These are phyloP conservation scores for Malus hybrid DNA, from an alignment of 331 rosid genomes.

Conservation along the genomic window DNA sequence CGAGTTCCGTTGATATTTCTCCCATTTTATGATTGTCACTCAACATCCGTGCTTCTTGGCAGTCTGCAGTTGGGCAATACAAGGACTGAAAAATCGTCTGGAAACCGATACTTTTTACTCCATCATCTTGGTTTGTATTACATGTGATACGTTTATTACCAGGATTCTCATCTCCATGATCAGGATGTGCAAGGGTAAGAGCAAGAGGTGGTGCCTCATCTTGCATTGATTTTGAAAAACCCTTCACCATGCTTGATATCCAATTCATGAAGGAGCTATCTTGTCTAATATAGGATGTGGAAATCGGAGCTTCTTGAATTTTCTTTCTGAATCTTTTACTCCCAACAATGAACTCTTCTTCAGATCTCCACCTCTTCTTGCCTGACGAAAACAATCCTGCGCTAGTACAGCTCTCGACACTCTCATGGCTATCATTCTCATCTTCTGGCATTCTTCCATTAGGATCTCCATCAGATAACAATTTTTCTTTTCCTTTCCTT, in stretches of 20 bases:
- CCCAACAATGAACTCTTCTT: slow-evolving; percentile 40
- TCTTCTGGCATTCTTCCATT: slow-evolving; percentile 36
- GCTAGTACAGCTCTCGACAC: slow-evolving; percentile 57
- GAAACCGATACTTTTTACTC: slow-evolving; percentile 49
- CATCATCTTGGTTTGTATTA: slow-evolving; percentile 34
- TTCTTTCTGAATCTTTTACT: slow-evolving; percentile 42
- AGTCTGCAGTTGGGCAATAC: slow-evolving; percentile 37
- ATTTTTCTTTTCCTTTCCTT: slow-evolving; percentile 55
- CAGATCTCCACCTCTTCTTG: slow-evolving; percentile 47
- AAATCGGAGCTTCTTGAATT: slow-evolving; percentile 26
- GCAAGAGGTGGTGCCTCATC: slow-evolving; percentile 30
- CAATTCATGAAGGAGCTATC: slow-evolving; percentile 81
- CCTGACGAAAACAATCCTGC: slow-evolving; percentile 26
- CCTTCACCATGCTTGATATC: slow-evolving; percentile 72
- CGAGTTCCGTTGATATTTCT: slow-evolving; percentile 37
- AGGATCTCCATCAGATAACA: slow-evolving; percentile 30
- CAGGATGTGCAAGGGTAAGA: slow-evolving; percentile 27
- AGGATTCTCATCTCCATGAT: slow-evolving; percentile 16
- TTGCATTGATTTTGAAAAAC: slow-evolving; percentile 40
- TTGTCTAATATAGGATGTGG: slow-evolving; percentile 29
- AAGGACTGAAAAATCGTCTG: slow-evolving; percentile 68
- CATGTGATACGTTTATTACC: slow-evolving; percentile 21
- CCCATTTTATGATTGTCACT: slow-evolving; percentile 26
- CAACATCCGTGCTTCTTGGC: slow-evolving; percentile 20
- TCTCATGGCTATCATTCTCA: slow-evolving; percentile 44